Base-by-base conservation (phyloP, 225 moss, liverwort and hornwort genomes). In the Straminergon stramineum region DNA sequence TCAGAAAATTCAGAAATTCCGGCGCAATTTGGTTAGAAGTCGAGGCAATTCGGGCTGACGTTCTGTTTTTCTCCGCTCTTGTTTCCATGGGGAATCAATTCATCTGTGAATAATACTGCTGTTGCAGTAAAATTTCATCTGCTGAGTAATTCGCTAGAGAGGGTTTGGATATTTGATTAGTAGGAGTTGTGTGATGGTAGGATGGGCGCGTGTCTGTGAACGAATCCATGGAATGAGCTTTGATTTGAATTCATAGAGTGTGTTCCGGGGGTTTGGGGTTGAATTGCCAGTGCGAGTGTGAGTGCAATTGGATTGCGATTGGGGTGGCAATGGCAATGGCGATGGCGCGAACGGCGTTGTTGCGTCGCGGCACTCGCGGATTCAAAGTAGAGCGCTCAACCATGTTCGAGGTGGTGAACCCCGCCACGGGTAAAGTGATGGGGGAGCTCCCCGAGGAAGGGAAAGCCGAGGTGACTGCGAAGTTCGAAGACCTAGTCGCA, bases 341-440 rank as follows among this genome's bases (percentile, higher is more conserved):
- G 74, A 91, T 90, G 90, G 90, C 83, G 17, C 67, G 84, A 62
- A 85, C 52, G 88, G 87, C 57, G 11, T 53, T 82, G 87, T 85
- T 73, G 84, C 67, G 81, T 71, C 66, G 66, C 52, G 78, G 86
- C 17, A 86, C 55, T 53, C 91, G 94, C 24, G 88, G 85, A 10
- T 94, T 93, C 73, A 93, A 93, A 84, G 93, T 93, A 52, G 90
- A 92, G 30, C 86, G 89, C 41, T 86, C 91, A 10, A 41, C 60
- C 24, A 87, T 90, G 87, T 99, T 99, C 75, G 95, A 99, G 67
- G 94, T 99, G 20, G 87, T 99, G 37, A 99, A 99, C 90, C 99
- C 99, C 4, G 90, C 99, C 10, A 97, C 96, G 30, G 97, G 97
- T 63, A 95, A 89, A 90, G 92, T 92, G 32, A 95, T 97, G 31